Evolutionary conservation across 2,329 filamentous ascomycete genomes (phyloP), one percentile per base, ranked within the genome.

Genomic region (Cryphonectria carpinicola): DNA sequence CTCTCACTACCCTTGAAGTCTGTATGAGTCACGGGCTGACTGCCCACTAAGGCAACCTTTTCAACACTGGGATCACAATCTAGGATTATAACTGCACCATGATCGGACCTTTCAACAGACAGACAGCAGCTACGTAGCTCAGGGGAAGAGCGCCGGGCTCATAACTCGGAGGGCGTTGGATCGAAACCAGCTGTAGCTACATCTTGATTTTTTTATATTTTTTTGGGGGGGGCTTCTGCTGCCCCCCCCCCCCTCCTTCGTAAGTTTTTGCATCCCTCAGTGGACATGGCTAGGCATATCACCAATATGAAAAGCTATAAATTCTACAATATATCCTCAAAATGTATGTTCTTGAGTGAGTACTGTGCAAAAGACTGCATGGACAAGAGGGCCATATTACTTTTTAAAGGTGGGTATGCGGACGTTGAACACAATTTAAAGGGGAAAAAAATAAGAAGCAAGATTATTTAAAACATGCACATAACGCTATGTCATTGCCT

Each of bases 121-220:
- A 56, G 25, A n/a, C 46, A 32, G 25, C 54, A 69, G 70, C 70
- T 71, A 60, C 58, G 54, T 71, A 71, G 70, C 70, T 71, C 70
- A 70, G 70, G 58, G 67, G 67, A 67, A 71, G 70, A 71, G 70
- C 70, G 70, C 64, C 70, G 70, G 60, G 70, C 70, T 71, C 70
- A 71, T 71, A 71, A 71, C 70, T 62, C 70, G 70, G 70, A 71
- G 70, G 70, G 66, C 67, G 60, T 63, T 66, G 67, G 70, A 71
- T 71, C 70, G 70, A 71, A 71, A 71, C 69, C 62, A 65, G 54
- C 65, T 69, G 56, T 66, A 69, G 70, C 67, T 69, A 69, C 41
- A 66, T 68, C 35, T 62, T n/a, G n/a, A 14, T 11, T 28, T 68
- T 25, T 28, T 58, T 4, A 3, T 32, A 4, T 32, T 32, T 32